phyloP scores from a whole-genome alignment of 129 eudicot genomes.

The Lactuca sativa region DNA sequence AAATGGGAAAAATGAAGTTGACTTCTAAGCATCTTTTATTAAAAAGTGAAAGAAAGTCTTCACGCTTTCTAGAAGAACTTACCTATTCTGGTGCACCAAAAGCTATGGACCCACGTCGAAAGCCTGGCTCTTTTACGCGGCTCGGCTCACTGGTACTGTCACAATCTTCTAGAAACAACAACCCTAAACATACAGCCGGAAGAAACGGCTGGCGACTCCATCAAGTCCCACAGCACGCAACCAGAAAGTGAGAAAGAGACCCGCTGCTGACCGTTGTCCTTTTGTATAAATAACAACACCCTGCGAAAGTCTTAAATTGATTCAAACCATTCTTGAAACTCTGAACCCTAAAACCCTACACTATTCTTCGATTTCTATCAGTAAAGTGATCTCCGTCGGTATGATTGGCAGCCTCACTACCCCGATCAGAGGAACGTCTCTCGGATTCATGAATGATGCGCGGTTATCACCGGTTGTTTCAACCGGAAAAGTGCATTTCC shows the following conservation, averaged over 20 bases:
- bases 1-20: conserved; percentile 1
- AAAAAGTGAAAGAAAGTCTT: neutral
- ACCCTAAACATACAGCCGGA: neutral
- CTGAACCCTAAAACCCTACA: neutral
- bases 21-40: conserved; percentile 11
- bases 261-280: neutral
- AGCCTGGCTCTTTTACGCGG: neutral
- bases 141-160: neutral
- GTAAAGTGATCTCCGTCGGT: neutral
- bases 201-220: neutral
- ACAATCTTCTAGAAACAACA: conserved; percentile 19
- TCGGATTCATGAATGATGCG: neutral
- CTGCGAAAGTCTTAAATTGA: conserved; percentile 6
- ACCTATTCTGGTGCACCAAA: conserved; percentile 25
- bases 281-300: neutral
- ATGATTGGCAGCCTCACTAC: conserved; percentile 27
- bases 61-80: conserved; percentile 19
- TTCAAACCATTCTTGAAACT: neutral
- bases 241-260: neutral
- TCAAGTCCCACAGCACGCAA: conserved; percentile 2
- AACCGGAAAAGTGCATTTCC: conserved; percentile 9
- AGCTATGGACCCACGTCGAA: conserved; percentile 16
- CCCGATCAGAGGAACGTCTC: conserved; percentile 1
- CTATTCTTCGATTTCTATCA: neutral
- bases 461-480: neutral